Evolutionary conservation across 306 rosid genomes (phyloP).

Genomic region (Alnus glutinosa): DNA sequence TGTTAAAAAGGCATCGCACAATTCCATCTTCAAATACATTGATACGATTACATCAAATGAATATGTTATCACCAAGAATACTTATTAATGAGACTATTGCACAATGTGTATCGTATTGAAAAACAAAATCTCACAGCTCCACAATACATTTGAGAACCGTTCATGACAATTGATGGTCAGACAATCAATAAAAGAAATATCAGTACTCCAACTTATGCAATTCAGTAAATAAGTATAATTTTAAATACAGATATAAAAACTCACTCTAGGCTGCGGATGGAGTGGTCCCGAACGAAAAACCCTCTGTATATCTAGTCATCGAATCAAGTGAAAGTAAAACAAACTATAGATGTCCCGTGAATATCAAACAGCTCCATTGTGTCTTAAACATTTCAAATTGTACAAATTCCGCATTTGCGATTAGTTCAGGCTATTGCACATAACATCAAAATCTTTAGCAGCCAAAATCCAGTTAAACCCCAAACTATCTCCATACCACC

Average conservation of each 20-base stretch:
- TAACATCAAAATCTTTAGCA: neutral
- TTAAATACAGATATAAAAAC: conserved; percentile 18
- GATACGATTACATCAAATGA: neutral
- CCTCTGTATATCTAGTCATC: conserved; percentile 80
- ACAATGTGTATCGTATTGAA: neutral
- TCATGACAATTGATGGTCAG: neutral
- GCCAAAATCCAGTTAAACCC: neutral
- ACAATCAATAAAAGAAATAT: neutral
- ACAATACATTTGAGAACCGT: neutral
- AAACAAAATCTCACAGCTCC: conserved; percentile 6
- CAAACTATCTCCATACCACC: neutral
- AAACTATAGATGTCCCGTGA: conserved; percentile 21
- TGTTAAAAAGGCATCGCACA: conserved; percentile 4
- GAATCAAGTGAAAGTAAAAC: conserved; percentile 50
- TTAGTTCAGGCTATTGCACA: neutral
- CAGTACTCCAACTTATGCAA: neutral
- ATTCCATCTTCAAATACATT: conserved; percentile 12
- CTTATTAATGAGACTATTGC: neutral
- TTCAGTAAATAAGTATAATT: neutral
- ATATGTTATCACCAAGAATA: neutral
- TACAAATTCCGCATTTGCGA: neutral
- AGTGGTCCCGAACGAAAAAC: conserved; percentile 76
- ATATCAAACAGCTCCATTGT: neutral
- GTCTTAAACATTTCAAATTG: neutral
- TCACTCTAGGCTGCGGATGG: conserved; percentile 91